phyloP scores from a whole-genome alignment of 2,329 filamentous ascomycete genomes.

The Colletotrichum tropicicola region DNA sequence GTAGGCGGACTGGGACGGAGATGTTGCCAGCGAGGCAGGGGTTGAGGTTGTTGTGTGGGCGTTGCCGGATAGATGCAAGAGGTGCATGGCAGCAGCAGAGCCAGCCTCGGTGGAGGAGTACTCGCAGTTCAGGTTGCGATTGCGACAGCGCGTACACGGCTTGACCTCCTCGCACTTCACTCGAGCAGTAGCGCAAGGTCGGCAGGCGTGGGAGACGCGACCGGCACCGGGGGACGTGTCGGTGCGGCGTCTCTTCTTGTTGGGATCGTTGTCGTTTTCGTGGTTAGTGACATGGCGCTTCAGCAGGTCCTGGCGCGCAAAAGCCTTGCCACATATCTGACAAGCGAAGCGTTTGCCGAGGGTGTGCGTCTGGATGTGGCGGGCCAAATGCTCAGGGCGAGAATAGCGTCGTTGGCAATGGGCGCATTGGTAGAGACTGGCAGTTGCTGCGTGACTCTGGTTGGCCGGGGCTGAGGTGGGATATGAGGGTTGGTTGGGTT shows the following conservation, averaged over 20 bases:
- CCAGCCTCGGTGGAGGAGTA: constrained; percentile 46
- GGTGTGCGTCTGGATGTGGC: constrained; percentile 60
- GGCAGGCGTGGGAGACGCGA: constrained; percentile 63
- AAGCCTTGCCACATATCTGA: constrained; percentile 61
- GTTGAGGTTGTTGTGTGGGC: constrained; percentile 35
- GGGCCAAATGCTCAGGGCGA: constrained; percentile 62
- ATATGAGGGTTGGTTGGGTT: not conserved
- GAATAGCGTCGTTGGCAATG: constrained; percentile 62
- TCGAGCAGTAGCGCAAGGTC: constrained; percentile 58
- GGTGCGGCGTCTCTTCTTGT: constrained; percentile 57
- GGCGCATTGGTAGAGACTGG: constrained; percentile 56
- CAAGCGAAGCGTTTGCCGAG: constrained; percentile 59
- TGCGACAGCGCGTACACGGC: constrained; percentile 60
- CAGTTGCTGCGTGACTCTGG: constrained; percentile 35
- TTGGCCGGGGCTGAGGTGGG: constrained; percentile 9
- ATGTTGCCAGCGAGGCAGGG: constrained; percentile 28
- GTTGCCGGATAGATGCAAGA: constrained; percentile 52
- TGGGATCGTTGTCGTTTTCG: constrained; percentile 52
- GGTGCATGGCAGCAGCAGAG: constrained; percentile 52
- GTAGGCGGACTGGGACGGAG: constrained; percentile 31
- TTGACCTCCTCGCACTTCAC: constrained; percentile 66
- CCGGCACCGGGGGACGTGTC: constrained; percentile 54
- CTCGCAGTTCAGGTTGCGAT: constrained; percentile 56
- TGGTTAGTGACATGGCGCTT: constrained; percentile 63
- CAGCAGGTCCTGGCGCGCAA: constrained; percentile 62